Evolutionary conservation across 441 rosid genomes (phyloP), one percentile per base, ranked within the genome.

Genomic region (Corymbia calophylla): DNA sequence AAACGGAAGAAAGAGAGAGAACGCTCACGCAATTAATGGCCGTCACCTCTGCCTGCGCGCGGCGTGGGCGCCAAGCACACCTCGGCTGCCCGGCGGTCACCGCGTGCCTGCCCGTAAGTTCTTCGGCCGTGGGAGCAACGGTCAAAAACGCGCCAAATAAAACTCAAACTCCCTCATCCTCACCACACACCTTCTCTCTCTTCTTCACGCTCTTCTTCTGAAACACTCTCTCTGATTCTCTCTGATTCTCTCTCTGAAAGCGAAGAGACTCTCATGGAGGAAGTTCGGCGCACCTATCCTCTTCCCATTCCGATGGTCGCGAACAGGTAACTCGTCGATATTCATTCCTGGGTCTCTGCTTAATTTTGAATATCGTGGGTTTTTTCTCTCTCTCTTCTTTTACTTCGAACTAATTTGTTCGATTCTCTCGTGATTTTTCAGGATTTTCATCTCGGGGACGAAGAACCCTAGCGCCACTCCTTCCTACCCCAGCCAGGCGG

Each of bases 41-140:
- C 97, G 97, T 91, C 99, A 95, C 91, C 92, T 92, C 96, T 35
- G 39, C 39, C 39, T 35, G 39, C 95, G 97, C 92, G 95, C 97
- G 60, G 94, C 93, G 25, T 97, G 97, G 86, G 88, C 5, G 77
- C 39, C 19, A 4, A 66, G 77, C 77, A 11, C 44, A 9, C 29
- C 27, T 6, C 23, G 62, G 25, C 25, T 58, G 93, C 80, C 91
- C 93, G 89, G 90, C 87, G 86, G 94, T 94, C 94, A 93, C 91
- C 91, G 97, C 93, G 88, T 93, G 94, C 90, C 94, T 96, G 49
- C 98, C 93, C 95, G 93, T 95, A 89, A 96, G 94, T 8, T 8
- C 51, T 8, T 94, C 85, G 96, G 8, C 17, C 56, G 23, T 54
- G 19, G 55, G 18, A 8, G 29, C 8, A 58, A 58, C 64, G 13